Evolutionary conservation across 805 yeast genomes (phyloP), one percentile per base, ranked within the genome.

Genomic region (Komagataella ulmi): DNA sequence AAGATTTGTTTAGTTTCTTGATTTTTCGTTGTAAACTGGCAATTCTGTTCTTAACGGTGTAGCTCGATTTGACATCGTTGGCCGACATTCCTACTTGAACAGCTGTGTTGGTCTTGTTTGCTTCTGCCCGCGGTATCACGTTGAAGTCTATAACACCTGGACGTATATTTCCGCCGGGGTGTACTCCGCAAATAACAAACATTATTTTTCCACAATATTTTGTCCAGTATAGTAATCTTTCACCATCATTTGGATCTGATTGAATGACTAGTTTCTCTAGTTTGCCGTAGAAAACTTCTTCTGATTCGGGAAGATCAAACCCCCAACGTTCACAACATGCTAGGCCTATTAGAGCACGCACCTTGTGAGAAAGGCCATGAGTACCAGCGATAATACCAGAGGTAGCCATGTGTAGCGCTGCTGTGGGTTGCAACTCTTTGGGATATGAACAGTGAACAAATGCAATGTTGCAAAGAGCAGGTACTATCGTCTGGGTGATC

Each of bases 321-420:
- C 91, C 91, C 91, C 91, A 85, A 56, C 93, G 70, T 58, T 83
- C 87, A 66, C 88, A 81, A 23, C 85, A 67, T 2, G 88, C 86
- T 30, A 85, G 74, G 0, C 91, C 91, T 10, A 84, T 74, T 49
- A 85, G 65, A 0, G 88, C 88, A 52, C 90, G 69, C 2, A 80
- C 80, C 56, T 81, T 74, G 61, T 85, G 91, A 1, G 88, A 78
- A 48, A 85, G 64, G 6, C 91, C 93, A 62, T 83, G 88, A 3
- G 84, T 75, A 0, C 89, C 88, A 0, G 90, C 82, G 50, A 85
- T 77, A 17, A 83, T 76, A 18, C 93, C 93, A 0, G 87, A 76
- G 0, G 85, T 78, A 6, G 88, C 89, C 21, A 84, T 79, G 55
- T 79, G 83, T 45, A 85, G 67, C 0, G 89, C 86, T 1, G 88